These are phyloP conservation scores for Volutella citrinella DNA, from an alignment of 2,329 filamentous ascomycete species.

Conservation along the genomic window DNA sequence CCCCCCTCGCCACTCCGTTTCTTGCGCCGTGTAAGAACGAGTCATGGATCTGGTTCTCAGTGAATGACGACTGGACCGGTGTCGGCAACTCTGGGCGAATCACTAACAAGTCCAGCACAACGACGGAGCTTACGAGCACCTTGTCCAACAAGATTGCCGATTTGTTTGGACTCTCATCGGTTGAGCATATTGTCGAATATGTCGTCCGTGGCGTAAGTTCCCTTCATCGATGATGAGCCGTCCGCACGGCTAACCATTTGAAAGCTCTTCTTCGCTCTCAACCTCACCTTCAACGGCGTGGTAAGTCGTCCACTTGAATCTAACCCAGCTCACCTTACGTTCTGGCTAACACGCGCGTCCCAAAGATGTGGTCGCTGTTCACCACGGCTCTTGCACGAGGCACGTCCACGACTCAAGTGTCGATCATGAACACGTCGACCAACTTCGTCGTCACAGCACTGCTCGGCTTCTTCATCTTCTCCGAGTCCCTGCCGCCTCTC, in stretches of 20 bases:
- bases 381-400: slow-evolving; percentile 73
- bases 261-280: slow-evolving; percentile 73
- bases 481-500: slow-evolving; percentile 65
- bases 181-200: slow-evolving; percentile 45
- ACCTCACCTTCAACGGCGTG: slow-evolving; percentile 70
- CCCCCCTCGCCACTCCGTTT: not conserved
- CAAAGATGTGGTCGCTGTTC: slow-evolving; percentile 82
- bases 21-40: too few relatives aligned
- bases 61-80: too few relatives aligned
- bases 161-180: slow-evolving; percentile 39
- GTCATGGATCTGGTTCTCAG: too few relatives aligned
- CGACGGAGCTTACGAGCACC: slow-evolving; percentile 50
- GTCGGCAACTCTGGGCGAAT: not conserved
- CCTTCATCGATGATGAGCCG: too few relatives aligned
- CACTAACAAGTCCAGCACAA: slow-evolving; percentile 41
- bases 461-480: slow-evolving; percentile 67
- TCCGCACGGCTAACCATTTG: too few relatives aligned
- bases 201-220: slow-evolving; percentile 46
- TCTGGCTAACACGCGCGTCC: too few relatives aligned
- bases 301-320: slow-evolving; percentile 36
- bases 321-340: slow-evolving; percentile 1
- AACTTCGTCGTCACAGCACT: slow-evolving; percentile 80
- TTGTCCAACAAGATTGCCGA: slow-evolving; percentile 45
- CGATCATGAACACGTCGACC: slow-evolving; percentile 76
- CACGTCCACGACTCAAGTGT: slow-evolving; percentile 74